Conservation (phyloP, 352 stramenopile species). For the Phytopythium boreale region DNA sequence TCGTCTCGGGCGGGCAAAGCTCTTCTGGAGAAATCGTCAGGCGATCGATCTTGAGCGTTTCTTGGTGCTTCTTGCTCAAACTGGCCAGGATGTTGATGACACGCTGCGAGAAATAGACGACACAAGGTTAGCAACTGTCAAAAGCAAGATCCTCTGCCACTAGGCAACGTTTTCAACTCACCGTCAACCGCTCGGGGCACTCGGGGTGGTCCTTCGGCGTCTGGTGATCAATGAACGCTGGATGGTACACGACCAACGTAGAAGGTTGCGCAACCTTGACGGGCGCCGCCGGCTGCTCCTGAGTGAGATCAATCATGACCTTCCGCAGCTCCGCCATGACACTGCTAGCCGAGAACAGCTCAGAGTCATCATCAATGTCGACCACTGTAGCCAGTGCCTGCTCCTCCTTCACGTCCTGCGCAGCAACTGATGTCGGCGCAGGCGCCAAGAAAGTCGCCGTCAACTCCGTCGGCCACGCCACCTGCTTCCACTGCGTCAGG, state of each 20-base stretch:
- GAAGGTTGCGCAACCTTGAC: conserved; percentile 30
- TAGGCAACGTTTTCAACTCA: conserved; percentile 25
- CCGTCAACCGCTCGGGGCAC: conserved; percentile 77
- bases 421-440: conserved; percentile 10
- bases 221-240: conserved; percentile 81
- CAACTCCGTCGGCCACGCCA: conserved; percentile 60
- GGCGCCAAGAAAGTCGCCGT: conserved; percentile 44
- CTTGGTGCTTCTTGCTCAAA: conserved; percentile 61
- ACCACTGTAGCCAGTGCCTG: conserved; percentile 2
- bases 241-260: conserved; percentile 80
- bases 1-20: conserved; percentile 70
- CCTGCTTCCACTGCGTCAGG: conserved; percentile 59
- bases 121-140: conserved; percentile 4
- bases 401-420: conserved; percentile 31
- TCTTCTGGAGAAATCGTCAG: conserved; percentile 67
- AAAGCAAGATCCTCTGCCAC: background rate
- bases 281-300: conserved; percentile 37
- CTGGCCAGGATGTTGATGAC: conserved; percentile 66
- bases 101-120: conserved; percentile 28
- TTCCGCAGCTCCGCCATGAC: conserved; percentile 76
- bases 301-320: conserved; percentile 75
- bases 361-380: conserved; percentile 15
- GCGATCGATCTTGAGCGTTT: conserved; percentile 65
- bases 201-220: conserved; percentile 82
- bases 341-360: conserved; percentile 12